A percentile compares a stretch with the other conserved stretches of the same genome.
These are phyloP conservation scores for Corylus avellana DNA, from an alignment of 306 rosid genomes.

Conservation along the genomic window DNA sequence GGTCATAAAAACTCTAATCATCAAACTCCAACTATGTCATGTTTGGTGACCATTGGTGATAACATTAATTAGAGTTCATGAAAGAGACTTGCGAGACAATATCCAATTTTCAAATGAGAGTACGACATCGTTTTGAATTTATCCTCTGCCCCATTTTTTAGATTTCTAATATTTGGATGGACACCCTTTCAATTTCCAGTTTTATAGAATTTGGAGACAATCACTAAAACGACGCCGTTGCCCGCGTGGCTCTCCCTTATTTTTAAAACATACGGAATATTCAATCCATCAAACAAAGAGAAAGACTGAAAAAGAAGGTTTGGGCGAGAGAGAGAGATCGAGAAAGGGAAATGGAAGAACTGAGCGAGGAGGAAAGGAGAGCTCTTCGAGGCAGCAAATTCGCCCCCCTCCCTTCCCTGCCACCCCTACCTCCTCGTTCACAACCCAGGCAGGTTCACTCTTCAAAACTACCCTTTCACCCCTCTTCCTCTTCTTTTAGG, in stretches of 20 bases:
- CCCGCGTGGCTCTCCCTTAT: background rate
- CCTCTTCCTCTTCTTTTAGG: conserved; percentile 11
- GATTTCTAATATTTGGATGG: too few species aligned
- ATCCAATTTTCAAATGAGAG: too few species aligned
- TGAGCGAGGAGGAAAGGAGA: conserved; percentile 79
- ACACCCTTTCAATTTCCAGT: too few species aligned
- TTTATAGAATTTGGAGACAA: too few species aligned
- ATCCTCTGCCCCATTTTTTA: too few species aligned
- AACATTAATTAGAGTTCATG: too few species aligned
- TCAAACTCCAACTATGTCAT: too few species aligned
- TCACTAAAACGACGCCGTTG: conserved; percentile 9
- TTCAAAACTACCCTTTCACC: background rate
- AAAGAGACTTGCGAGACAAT: too few species aligned
- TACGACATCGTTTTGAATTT: too few species aligned
- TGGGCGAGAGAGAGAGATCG: background rate
- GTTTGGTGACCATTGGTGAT: too few species aligned
- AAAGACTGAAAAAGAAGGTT: background rate
- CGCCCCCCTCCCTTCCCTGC: conserved; percentile 74
- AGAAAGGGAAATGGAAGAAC: conserved; percentile 43
- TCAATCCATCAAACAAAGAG: background rate
- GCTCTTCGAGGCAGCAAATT: conserved; percentile 92
- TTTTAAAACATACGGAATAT: background rate
- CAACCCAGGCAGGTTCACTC: conserved; percentile 50
- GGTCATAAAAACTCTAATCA: too few species aligned
- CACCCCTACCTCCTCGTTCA: conserved; percentile 40